Evolutionary conservation across 2,329 filamentous ascomycete genomes (phyloP).

Genomic region (Fusarium sp.): DNA sequence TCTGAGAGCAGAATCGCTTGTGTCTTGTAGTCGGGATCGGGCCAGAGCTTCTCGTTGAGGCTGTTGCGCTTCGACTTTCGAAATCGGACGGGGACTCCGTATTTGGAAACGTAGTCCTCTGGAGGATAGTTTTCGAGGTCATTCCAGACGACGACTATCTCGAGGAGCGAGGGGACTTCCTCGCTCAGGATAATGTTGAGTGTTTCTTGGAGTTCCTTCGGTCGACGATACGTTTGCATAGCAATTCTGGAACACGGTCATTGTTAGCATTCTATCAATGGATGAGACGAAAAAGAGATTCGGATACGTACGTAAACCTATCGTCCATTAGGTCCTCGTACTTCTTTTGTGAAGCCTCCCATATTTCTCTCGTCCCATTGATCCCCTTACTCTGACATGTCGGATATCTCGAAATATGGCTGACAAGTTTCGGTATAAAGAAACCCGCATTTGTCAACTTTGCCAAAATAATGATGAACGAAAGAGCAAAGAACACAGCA

Average conservation of each 20-base stretch:
- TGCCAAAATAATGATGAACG: constrained; percentile 30
- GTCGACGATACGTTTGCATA: constrained; percentile 53
- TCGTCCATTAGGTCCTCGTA: constrained; percentile 44
- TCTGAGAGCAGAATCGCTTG: constrained; percentile 56
- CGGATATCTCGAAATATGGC: constrained; percentile 31
- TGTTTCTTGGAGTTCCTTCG: constrained; percentile 50
- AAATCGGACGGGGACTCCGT: constrained; percentile 51
- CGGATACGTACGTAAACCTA: constrained; percentile 48
- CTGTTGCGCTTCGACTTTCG: constrained; percentile 50
- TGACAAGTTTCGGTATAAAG: constrained; percentile 32
- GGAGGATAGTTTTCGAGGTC: constrained; percentile 49
- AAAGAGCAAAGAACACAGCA: constrained; percentile 17
- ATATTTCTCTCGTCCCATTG: constrained; percentile 30
- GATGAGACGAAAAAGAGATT: too few species aligned
- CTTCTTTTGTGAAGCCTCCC: constrained; percentile 41
- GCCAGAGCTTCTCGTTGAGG: constrained; percentile 54
- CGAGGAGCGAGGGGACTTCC: constrained; percentile 52
- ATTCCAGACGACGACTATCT: constrained; percentile 56
- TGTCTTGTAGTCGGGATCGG: constrained; percentile 52
- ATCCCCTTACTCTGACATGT: constrained; percentile 32
- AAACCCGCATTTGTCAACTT: constrained; percentile 34
- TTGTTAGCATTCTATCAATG: neutral
- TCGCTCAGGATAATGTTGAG: constrained; percentile 45
- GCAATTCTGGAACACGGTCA: constrained; percentile 48
- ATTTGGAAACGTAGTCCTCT: constrained; percentile 44